Evolutionary conservation across 2,329 filamentous ascomycete species (phyloP), one percentile per base, ranked within the genome.

Genomic region (Aureobasidium uvarum): DNA sequence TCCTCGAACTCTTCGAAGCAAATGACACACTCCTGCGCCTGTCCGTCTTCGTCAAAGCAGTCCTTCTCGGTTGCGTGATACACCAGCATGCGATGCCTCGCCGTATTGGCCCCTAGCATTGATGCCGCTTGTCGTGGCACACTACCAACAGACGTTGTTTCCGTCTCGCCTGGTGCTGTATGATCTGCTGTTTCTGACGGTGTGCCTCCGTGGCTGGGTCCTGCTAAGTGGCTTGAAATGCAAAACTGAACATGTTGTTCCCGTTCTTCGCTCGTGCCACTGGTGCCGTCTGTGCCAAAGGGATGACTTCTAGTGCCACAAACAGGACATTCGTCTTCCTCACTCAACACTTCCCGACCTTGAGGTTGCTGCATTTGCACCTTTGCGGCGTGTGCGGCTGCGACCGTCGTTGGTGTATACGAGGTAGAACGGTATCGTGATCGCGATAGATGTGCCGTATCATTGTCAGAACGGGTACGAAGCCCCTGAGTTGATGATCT

Each of bases 251-350:
- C 66, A 28, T 68, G 67, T n/a, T 23, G 59, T 55, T 68, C 67
- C 4, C 67, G 46, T 39, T 60, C 62, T 13, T 54, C 33, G 31
- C 50, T 59, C 23, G 66, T 51, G 41, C 67, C 54, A 48, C 51
- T 59, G 20, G 55, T 45, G 52, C 55, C 54, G 45, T 48, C 33
- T 45, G 64, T 25, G 46, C 67, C 50, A 66, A 65, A 65, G 0
- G 90, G 89, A 3, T 92, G 81, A 75, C 92, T 89, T 43, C 64
- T 65, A 43, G 81, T 77, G 71, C 90, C 89, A 71, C 90, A 94
- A 51, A 93, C 84, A 0, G 90, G 90, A 68, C 90, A 94, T 71
- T 91, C 88, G 72, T 93, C 90, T 72, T 92, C 90, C 73, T 93
- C 90, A 62, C 38, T 65, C n/a, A 51, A 4, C 13, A 23, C 60